Percentiles rank a stretch among this genome's conserved stretches.
These are phyloP conservation scores for Asterionellopsis glacialis DNA, from an alignment of 108 stramenopile genomes.

Conservation along the genomic window DNA sequence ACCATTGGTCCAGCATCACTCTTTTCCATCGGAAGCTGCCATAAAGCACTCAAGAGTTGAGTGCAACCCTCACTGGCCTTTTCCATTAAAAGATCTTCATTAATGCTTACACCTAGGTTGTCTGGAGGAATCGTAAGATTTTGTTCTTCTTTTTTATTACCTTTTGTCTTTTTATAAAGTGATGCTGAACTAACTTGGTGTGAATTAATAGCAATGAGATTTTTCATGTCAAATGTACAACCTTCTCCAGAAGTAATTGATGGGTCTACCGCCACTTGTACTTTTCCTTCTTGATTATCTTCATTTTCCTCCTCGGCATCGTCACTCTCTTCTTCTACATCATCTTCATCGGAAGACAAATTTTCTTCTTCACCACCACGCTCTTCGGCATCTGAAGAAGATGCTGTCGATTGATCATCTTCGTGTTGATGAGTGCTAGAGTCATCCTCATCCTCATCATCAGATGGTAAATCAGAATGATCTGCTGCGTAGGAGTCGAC, in stretches of 20 bases:
- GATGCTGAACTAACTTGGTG: slow-evolving; percentile 53
- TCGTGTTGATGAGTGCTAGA: neutral
- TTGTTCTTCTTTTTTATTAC: slow-evolving; percentile 9
- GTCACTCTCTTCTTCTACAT: neutral
- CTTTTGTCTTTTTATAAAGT: slow-evolving; percentile 39
- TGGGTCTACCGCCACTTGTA: neutral
- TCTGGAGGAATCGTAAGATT: slow-evolving; percentile 28
- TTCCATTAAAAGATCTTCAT: slow-evolving; percentile 61
- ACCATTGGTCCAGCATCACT: slow-evolving; percentile 76
- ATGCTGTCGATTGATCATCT: neutral
- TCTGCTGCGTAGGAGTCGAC: too few relatives aligned
- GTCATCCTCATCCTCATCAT: neutral
- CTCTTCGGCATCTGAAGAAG: neutral
- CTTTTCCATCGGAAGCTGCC: slow-evolving; percentile 64
- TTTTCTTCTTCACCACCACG: neutral
- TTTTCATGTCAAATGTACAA: slow-evolving; percentile 73
- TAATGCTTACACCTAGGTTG: slow-evolving; percentile 11
- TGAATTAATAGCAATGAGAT: slow-evolving; percentile 68
- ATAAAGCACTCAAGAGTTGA: slow-evolving; percentile 68
- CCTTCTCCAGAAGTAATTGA: slow-evolving; percentile 33
- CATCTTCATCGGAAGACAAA: slow-evolving; percentile 6
- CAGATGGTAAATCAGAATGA: neutral
- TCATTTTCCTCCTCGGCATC: slow-evolving; percentile 7
- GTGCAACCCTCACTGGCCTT: slow-evolving; percentile 73
- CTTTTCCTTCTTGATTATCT: slow-evolving; percentile 10